Evolutionary conservation across 495 filamentous ascomycete genomes (phyloP), one percentile per base, ranked within the genome.

Genomic region (Lindgomyces ingoldianus): DNA sequence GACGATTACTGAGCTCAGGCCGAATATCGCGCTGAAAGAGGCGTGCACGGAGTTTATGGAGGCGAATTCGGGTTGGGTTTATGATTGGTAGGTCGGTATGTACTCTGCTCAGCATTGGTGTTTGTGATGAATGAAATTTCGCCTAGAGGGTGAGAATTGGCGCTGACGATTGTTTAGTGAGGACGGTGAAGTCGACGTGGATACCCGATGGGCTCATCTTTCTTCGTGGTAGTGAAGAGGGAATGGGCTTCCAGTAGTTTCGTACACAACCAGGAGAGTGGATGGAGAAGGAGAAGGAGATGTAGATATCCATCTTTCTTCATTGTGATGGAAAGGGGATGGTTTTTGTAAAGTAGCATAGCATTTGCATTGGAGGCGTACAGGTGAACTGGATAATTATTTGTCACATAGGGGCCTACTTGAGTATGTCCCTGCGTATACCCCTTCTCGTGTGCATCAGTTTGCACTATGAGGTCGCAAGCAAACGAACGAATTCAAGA

Each of bases 1-100:
- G 52, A 74, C 74, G 1, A 79, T 84, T 22, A 75, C 81, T 22
- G 93, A 97, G n/a, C 74, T 98, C 47, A 78, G 91, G 52, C 85
- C 91, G 0, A 98, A 98, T 72, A 78, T 93, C 42, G 87, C 86
- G 22, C 81, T 98, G 53, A 93, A 86, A 74, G 82, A 88, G 27
- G 94, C 91, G 0, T 95, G 91, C 71, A 85, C 88, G 33, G 88
- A 91, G 51, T 98, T 95, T 70, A 74, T 96, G 65, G 79, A 88
- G 14, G 79, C 90, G 60, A 96, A 96, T 73, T 62, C 52, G 26
- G 94, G 93, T 25, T 98, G 94, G 93, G 90, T 92, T 18, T 90
- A 88, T 9, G 94, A 98, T 72, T 98, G 88, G 85, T 98, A 76
- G 64, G 54, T 67, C 6, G 16, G 60, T 19, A 48, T 24, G 22